Evolutionary conservation across 1,284 basidiomycete species (phyloP).

Genomic region (Cryptococcus floricola): DNA sequence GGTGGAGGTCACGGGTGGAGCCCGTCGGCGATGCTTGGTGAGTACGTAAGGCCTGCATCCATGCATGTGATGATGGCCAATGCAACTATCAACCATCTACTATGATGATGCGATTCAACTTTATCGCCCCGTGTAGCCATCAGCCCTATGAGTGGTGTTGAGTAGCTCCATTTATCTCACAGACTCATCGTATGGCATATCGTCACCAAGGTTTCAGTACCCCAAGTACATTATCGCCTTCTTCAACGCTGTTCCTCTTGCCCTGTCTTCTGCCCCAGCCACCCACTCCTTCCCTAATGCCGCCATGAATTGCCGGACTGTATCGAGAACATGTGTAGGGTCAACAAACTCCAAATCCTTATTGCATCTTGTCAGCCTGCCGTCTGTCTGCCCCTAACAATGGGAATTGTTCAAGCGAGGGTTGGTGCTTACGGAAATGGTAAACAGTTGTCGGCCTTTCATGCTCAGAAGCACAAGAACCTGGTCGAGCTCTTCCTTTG

Average conservation of each 20-base stretch:
- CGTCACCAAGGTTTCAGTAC: conserved; percentile 1
- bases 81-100: no score
- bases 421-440: conserved; percentile 17
- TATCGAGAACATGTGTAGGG: conserved; percentile 6
- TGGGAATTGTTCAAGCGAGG: neutral
- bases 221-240: conserved; percentile 27
- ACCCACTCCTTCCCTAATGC: conserved; percentile 33
- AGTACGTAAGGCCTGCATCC: no score
- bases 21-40: no score
- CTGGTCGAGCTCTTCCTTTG: conserved; percentile 16
- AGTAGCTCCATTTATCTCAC: no score
- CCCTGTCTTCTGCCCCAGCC: conserved; percentile 6
- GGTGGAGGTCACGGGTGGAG: no score
- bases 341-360: conserved; percentile 28
- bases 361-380: neutral
- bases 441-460: conserved; percentile 11
- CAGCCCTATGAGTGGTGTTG: no score
- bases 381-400: neutral
- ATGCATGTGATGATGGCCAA: no score
- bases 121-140: no score
- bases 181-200: neutral
- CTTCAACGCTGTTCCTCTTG: conserved; percentile 5
- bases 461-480: conserved; percentile 27
- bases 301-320: conserved; percentile 30
- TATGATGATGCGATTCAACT: no score